phyloP scores from a whole-genome alignment of 331 rosid species.

The Erythrophleum ivorense region DNA sequence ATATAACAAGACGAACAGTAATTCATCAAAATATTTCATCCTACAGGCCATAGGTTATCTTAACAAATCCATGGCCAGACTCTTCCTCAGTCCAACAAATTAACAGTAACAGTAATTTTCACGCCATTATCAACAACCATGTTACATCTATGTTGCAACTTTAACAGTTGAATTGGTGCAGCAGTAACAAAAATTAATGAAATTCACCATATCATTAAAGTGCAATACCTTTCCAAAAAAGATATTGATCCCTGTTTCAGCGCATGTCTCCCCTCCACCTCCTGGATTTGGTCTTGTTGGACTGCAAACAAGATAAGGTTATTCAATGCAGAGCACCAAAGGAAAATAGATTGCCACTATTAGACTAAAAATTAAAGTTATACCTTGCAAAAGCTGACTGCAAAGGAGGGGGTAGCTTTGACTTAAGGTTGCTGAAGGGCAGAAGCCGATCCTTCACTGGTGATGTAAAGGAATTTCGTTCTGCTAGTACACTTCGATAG shows the following conservation, averaged over 20 bases:
- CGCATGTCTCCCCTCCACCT: conserved; percentile 85
- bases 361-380: not conserved
- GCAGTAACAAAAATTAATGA: not conserved
- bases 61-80: not conserved
- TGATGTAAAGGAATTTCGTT: conserved; percentile 73
- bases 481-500: conserved; percentile 58
- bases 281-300: conserved; percentile 82
- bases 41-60: no score
- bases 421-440: conserved; percentile 53
- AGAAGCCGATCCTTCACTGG: conserved; percentile 62
- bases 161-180: not conserved
- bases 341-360: conserved; percentile 4
- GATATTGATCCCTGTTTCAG: conserved; percentile 75
- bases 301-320: conserved; percentile 47
- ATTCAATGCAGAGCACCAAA: conserved; percentile 22
- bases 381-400: conserved; percentile 87
- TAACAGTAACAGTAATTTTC: not conserved
- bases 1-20: no score
- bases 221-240: conserved; percentile 68
- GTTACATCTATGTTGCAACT: not conserved
- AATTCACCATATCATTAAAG: not conserved
- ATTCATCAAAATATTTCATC: no score
- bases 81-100: not conserved
- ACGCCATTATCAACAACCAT: not conserved
- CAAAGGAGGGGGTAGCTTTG: conserved; percentile 64